Evolutionary conservation across 352 stramenopile genomes (phyloP), one percentile per base, ranked within the genome.

Genomic region (Blastocystis sp.): DNA sequence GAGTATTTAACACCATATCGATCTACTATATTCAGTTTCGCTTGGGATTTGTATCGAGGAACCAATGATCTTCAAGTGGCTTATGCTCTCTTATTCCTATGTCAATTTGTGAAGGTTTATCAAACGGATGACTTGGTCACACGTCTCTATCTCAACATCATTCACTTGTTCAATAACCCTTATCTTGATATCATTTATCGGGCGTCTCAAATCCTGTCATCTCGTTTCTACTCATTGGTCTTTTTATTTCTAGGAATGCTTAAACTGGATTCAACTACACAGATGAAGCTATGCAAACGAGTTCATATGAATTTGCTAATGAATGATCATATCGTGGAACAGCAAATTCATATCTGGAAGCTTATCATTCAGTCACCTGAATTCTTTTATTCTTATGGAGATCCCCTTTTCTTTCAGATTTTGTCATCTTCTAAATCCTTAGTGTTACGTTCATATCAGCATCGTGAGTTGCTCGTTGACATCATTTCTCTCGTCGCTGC

Each of bases 321-420:
- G 73, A 84, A 84, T 42, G 73, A 84, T 35, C 73, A 84, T 42
- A 53, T 84, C 30, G 30, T 84, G 17, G 53, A 68, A 9, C 48
- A 84, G 51, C 73, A 84, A 57, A 84, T 42, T 35, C 73, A 84
- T 24, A 68, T 84, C 53, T 84, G 48, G 73, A 66, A 42, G 9
- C 51, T 84, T 37, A 60, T 84, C 17, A 84, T 84, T 35, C 73
- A 84, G 51, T 57, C 51, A 17, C n/a, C 73, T 9, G 73, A 84
- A 33, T 68, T 84, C 48, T 84, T 84, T 44, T 84, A 68, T 42
- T 27, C 56, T 44, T 58, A 27, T 22, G 73, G 73, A 30, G 73
- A 84, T 24, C 27, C 17, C 17, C 56, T 84, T 33, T 84, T 84
- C 53, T 68, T 44, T 15, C 51, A 68, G 15, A 68, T 84, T 42